Conservation (phyloP, 106 monocot genomes). For the Dendrobium catenatum region DNA sequence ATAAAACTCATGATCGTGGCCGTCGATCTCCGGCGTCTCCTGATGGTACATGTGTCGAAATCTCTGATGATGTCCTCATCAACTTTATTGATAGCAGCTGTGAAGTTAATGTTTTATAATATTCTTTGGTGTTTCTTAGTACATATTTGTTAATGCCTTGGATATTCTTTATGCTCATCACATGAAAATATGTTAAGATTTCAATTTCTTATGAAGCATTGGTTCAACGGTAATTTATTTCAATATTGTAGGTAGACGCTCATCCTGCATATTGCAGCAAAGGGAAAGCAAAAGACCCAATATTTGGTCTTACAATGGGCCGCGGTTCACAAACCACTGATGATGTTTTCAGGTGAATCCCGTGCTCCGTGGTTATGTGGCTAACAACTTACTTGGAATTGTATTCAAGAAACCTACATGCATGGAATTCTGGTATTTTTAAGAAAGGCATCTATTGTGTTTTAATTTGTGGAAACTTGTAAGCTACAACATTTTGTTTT, state of each 20-base stretch:
- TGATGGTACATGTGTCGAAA: no score
- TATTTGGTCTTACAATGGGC: slow-evolving; percentile 95
- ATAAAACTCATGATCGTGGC: no score
- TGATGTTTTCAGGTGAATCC: slow-evolving; percentile 85
- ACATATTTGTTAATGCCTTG: neutral
- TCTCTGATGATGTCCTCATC: no score
- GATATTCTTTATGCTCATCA: neutral
- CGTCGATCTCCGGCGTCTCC: no score
- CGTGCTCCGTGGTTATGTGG: slow-evolving; percentile 12
- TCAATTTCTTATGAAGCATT: neutral
- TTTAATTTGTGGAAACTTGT: slow-evolving; percentile 5
- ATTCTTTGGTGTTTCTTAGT: neutral
- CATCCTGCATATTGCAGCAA: slow-evolving; percentile 60
- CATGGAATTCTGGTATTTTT: slow-evolving; percentile 28
- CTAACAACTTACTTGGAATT: slow-evolving; percentile 35
- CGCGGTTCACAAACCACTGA: slow-evolving; percentile 25
- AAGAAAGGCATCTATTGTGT: slow-evolving; percentile 7
- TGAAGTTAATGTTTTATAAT: neutral
- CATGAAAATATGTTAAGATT: neutral
- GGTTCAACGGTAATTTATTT: neutral
- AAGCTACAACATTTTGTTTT: neutral
- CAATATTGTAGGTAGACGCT: slow-evolving; percentile 66
- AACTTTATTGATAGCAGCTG: neutral
- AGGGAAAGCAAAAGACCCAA: slow-evolving; percentile 89
- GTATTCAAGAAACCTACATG: slow-evolving; percentile 12